Evolutionary conservation across 2,329 filamentous ascomycete species (phyloP).

Genomic region (Dryadomyces quercus-mongolicae): DNA sequence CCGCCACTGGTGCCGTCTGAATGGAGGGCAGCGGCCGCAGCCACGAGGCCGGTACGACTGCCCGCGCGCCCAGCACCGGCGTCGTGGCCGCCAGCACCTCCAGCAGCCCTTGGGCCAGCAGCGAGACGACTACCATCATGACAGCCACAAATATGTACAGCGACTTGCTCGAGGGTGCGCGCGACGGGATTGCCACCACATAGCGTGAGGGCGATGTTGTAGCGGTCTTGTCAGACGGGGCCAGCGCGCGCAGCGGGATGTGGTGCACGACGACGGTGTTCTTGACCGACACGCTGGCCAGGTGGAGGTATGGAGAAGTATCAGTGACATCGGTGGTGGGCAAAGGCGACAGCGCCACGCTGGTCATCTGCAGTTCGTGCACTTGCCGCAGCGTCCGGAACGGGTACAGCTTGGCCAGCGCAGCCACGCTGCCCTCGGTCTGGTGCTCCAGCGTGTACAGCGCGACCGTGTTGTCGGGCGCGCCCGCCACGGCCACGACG

Average conservation of each 20-base stretch:
- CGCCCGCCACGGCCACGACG: slow-evolving; percentile 57
- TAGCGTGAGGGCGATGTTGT: slow-evolving; percentile 44
- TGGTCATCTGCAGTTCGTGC: slow-evolving; percentile 47
- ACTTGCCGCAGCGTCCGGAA: slow-evolving; percentile 39
- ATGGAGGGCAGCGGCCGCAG: slow-evolving; percentile 3
- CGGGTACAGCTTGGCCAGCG: slow-evolving; percentile 39
- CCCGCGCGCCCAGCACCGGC: slow-evolving; percentile 42
- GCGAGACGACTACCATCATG: slow-evolving; percentile 46
- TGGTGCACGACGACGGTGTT: slow-evolving; percentile 72
- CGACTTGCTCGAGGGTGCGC: slow-evolving; percentile 34
- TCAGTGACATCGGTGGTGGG: slow-evolving; percentile 19
- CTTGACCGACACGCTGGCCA: slow-evolving; percentile 71
- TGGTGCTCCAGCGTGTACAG: slow-evolving; percentile 67
- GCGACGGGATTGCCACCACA: slow-evolving; percentile 50
- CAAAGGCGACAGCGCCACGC: slow-evolving; percentile 24
- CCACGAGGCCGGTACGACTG: slow-evolving; percentile 38
- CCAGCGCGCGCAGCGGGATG: slow-evolving; percentile 49
- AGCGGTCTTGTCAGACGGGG: slow-evolving; percentile 13
- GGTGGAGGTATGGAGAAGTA: slow-evolving; percentile 62
- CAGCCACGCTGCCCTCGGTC: slow-evolving; percentile 27
- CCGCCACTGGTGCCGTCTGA: too few species aligned
- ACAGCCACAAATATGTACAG: slow-evolving; percentile 42
- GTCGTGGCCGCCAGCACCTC: slow-evolving; percentile 48
- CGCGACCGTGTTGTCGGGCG: slow-evolving; percentile 63
- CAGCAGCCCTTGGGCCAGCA: slow-evolving; percentile 50